Evolutionary conservation across 2,329 filamentous ascomycete genomes (phyloP), one percentile per base, ranked within the genome.

Genomic region (Cytospora piceae): DNA sequence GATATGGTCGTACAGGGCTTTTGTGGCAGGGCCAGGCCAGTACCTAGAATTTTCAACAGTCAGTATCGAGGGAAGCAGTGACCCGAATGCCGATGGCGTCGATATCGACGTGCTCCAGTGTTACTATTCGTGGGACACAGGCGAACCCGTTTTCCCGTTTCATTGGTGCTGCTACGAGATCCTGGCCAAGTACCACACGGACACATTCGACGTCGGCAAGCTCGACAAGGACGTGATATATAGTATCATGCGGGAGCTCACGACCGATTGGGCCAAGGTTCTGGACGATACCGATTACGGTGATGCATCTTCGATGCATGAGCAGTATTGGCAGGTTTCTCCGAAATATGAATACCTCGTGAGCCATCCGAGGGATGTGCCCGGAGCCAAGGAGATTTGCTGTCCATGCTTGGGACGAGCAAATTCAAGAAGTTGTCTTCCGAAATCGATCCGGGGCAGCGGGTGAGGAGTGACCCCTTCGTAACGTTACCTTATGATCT

Each of bases 131-230:
- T 12, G 20, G 3, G 24, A 12, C 4, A 1, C 2, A 22, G 17
- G 15, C 5, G 51, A 56, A 2, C 22, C 62, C 12, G n/a, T 64
- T 7, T 61, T 60, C 27, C 63, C 63, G 15, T 61, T 64, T 29
- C 63, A 64, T 24, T 29, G 37, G 56, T 55, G 49, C 63, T 61
- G 63, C 55, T 64, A 55, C 24, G 57, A 61, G 57, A 27, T 64
- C 1, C 51, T 64, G 15, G 8, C n/a, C 34, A 59, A 37, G 31
- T 54, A 27, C 31, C 7, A 27, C 27, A 55, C 52, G 1, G 56
- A 57, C 9, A 56, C 63, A 12, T 61, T 56, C 7, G 52, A 46
- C 3, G 49, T 42, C 20, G 20, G 11, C 49, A 27, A 42, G 9
- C 34, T 64, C 11, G 57, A 64, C 63, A 64, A 56, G 12, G 51